Evolutionary conservation across 768 basidiomycete genomes (phyloP), one percentile per base, ranked within the genome.

Genomic region (Leccinum ochraceum): DNA sequence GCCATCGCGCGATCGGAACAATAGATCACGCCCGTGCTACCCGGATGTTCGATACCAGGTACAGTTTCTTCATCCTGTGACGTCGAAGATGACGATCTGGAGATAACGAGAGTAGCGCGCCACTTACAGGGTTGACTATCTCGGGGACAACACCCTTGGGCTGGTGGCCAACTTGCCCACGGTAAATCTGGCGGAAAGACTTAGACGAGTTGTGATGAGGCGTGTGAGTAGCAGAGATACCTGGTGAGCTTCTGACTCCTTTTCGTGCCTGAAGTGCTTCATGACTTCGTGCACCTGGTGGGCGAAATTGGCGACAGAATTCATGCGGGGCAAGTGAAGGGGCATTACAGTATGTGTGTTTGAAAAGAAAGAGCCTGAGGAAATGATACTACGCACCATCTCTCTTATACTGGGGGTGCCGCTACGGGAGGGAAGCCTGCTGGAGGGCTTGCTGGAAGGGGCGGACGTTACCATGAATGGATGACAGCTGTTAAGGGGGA

Each of bases 1-100:
- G 94, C 94, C 79, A 94, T 92, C n/a, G 94, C 92, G 60, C 94
- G 87, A 70, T 95, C 92, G 2, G 91, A 93, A 74, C 94, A 95
- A 72, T 95, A 97, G 68, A 95, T 87, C 28, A 88, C 86, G 60
- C 82, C 78, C 1, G 81, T 82, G 66, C 76, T 76, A 36, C 85
- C 84, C 2, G 92, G 92, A 70, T 92, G 91, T 69, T 87, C 83
- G 68, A 92, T 91, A 53, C 92, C 93, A 20, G 93, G 94, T 4
- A 95, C 86, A 1, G 93, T 94, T 76, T 95, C 93, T 67, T 95
- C 93, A 66, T 92, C 89, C 83, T 90, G 60, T 17, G 59, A 61
- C 16, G 11, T 53, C 54, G 11, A 17, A n/a, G 14, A 52, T 32
- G 53, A 51, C 53, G 57, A 58, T 65, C 16, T 63, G 57, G 30